phyloP scores from a whole-genome alignment of 2,329 filamentous ascomycete genomes.

The Mariannaea sp. region DNA sequence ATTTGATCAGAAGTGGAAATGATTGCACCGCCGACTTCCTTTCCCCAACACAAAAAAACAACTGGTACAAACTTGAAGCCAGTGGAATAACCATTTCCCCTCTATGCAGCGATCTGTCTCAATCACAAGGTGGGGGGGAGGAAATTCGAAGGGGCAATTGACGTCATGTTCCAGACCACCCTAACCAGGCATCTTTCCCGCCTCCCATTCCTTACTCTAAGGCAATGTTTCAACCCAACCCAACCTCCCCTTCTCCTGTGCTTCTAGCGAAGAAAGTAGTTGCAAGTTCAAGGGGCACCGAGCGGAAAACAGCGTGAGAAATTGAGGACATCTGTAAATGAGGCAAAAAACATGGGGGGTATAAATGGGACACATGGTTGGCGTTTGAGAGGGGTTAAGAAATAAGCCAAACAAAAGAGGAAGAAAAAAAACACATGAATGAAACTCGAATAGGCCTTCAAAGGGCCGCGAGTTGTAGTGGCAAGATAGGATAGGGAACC shows the following conservation, averaged over 20 bases:
- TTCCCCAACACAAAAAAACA: neutral
- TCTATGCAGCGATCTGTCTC: too few species aligned
- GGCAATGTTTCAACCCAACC: neutral
- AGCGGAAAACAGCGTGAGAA: neutral
- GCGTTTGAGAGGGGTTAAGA: constrained; percentile 16
- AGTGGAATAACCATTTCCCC: too few species aligned
- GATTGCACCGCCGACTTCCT: neutral
- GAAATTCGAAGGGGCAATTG: too few species aligned
- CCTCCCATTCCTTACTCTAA: too few species aligned
- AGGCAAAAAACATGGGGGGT: constrained; percentile 6
- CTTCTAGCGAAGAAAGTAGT: neutral
- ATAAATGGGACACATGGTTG: constrained; percentile 13
- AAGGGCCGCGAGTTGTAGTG: constrained; percentile 13
- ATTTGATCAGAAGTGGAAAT: neutral
- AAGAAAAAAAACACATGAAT: constrained; percentile 8
- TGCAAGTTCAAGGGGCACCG: neutral
- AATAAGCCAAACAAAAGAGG: too few species aligned
- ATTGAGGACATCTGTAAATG: constrained; percentile 12
- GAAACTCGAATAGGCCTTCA: constrained; percentile 3
- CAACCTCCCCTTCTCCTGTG: too few species aligned
- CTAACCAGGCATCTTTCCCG: too few species aligned
- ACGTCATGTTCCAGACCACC: too few species aligned
- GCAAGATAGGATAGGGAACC: constrained; percentile 25
- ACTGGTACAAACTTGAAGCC: too few species aligned
- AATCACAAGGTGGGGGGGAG: too few species aligned